Evolutionary conservation across 2,329 filamentous ascomycete species (phyloP).

Genomic region (Penicillium occitanis): DNA sequence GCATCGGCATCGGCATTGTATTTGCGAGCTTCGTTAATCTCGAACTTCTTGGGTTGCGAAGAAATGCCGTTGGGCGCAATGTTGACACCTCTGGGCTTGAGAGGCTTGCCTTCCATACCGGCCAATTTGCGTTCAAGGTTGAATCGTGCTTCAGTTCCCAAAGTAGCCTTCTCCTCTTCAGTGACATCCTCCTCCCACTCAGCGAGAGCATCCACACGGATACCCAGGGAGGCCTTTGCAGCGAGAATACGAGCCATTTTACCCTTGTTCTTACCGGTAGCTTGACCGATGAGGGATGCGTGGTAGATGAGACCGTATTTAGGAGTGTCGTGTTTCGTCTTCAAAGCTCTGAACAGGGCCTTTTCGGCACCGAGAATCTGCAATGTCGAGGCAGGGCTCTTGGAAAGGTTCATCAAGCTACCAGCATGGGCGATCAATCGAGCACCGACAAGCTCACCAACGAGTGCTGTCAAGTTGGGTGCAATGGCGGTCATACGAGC

Average conservation of each 20-base stretch:
- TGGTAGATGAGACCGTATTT: slow-evolving; percentile 97
- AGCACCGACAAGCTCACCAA: slow-evolving; percentile 91
- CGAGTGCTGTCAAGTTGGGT: slow-evolving; percentile 88
- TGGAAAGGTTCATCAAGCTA: slow-evolving; percentile 90
- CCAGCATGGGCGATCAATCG: slow-evolving; percentile 93
- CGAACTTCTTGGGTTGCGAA: slow-evolving; percentile 66
- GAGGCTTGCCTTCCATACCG: slow-evolving; percentile 81
- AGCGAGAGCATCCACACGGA: slow-evolving; percentile 86
- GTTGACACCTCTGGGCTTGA: slow-evolving; percentile 71
- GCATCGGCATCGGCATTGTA: slow-evolving; percentile 96
- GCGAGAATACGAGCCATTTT: slow-evolving; percentile 97
- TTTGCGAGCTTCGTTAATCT: slow-evolving; percentile 86
- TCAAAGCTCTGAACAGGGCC: slow-evolving; percentile 94
- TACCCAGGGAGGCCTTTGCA: slow-evolving; percentile 86
- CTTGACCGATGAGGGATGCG: slow-evolving; percentile 90
- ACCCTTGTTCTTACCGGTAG: slow-evolving; percentile 97
- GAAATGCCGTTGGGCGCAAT: slow-evolving; percentile 72
- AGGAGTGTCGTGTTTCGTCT: slow-evolving; percentile 98
- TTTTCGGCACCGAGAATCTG: slow-evolving; percentile 99
- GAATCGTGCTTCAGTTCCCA: slow-evolving; percentile 64
- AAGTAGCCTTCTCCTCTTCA: slow-evolving; percentile 82
- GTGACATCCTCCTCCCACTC: slow-evolving; percentile 75
- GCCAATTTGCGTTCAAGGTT: slow-evolving; percentile 52
- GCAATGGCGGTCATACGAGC: slow-evolving; percentile 96
- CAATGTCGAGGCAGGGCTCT: slow-evolving; percentile 91